phyloP scores from a whole-genome alignment of 2,329 filamentous ascomycete genomes.

The Claviceps quebecensis region DNA sequence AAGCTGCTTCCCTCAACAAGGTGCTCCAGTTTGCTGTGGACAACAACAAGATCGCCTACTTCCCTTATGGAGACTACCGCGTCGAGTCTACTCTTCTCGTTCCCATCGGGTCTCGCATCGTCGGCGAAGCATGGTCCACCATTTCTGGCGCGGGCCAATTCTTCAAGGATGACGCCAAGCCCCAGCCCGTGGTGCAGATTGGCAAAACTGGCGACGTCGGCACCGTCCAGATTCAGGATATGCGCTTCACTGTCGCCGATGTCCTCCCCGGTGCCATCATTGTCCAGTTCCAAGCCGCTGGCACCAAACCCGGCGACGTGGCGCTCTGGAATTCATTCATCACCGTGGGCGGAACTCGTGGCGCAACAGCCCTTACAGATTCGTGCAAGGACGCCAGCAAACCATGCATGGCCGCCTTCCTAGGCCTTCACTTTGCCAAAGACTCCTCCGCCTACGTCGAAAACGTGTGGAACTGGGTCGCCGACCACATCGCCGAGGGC shows the following conservation, averaged over 20 bases:
- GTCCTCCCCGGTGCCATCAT: slow-evolving; percentile 25
- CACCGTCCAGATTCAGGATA: slow-evolving; percentile 35
- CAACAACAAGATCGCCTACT: slow-evolving; percentile 15
- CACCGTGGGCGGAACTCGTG: slow-evolving; percentile 29
- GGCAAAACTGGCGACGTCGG: slow-evolving; percentile 36
- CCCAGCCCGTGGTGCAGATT: slow-evolving; percentile 34
- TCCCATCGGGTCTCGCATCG: slow-evolving; percentile 30
- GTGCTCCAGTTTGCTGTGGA: slow-evolving; percentile 23
- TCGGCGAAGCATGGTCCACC: slow-evolving; percentile 40
- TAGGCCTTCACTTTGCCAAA: slow-evolving; percentile 33
- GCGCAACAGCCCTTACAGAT: slow-evolving; percentile 22
- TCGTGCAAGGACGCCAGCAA: slow-evolving; percentile 19
- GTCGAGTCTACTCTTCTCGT: slow-evolving; percentile 15
- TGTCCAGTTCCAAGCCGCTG: slow-evolving; percentile 25
- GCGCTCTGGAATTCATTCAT: slow-evolving; percentile 34
- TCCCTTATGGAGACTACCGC: slow-evolving; percentile 16
- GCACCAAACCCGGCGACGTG: slow-evolving; percentile 31
- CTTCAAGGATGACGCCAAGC: slow-evolving; percentile 30
- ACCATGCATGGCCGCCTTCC: slow-evolving; percentile 32
- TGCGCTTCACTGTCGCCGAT: slow-evolving; percentile 36
- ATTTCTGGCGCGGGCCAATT: slow-evolving; percentile 31
- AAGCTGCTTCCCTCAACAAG: slow-evolving; percentile 22
- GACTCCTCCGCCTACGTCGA: slow-evolving; percentile 12
- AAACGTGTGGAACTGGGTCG: slow-evolving; percentile 25
- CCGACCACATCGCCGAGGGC: slow-evolving; percentile 34